Percentiles rank a stretch among this genome's conserved stretches.
Evolutionary conservation across 2,329 filamentous ascomycete genomes (phyloP).

Genomic region (Penicillium sclerotigenum): DNA sequence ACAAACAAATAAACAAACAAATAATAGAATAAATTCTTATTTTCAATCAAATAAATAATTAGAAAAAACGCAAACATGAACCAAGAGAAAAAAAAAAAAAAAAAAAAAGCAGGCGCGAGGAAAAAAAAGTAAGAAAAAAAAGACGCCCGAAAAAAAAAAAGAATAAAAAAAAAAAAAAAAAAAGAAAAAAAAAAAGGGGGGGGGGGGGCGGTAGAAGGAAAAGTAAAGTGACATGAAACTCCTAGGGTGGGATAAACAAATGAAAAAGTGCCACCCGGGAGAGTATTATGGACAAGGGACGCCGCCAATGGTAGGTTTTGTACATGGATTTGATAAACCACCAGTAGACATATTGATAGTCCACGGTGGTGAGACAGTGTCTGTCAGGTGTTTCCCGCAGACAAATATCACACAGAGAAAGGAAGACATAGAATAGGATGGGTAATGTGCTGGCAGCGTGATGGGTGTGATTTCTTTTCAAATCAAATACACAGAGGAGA

Average conservation of each 20-base stretch:
- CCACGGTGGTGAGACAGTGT: neutral
- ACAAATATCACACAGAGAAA: neutral
- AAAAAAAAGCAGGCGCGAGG: too few species aligned
- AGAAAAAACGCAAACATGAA: too few species aligned
- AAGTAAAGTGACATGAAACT: neutral
- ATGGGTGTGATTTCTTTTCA: neutral
- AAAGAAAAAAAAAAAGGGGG: too few species aligned
- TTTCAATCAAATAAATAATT: too few species aligned
- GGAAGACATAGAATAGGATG: neutral
- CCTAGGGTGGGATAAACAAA: neutral
- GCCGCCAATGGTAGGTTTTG: conserved; percentile 7
- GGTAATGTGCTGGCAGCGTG: neutral
- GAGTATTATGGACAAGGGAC: conserved; percentile 4
- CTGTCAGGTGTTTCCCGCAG: neutral
- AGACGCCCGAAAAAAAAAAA: too few species aligned
- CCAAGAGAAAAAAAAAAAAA: too few species aligned
- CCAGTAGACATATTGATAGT: neutral
- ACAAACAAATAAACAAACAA: too few species aligned
- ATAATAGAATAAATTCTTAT: too few species aligned
- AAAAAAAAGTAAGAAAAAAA: too few species aligned
- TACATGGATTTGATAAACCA: conserved; percentile 4
- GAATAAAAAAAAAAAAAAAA: too few species aligned
- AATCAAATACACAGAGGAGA: neutral
- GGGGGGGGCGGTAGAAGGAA: too few species aligned
- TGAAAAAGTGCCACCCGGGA: neutral